Evolutionary conservation across 2,329 filamentous ascomycete species (phyloP), one percentile per base, ranked within the genome.

Genomic region (Exophiala oligosperma): DNA sequence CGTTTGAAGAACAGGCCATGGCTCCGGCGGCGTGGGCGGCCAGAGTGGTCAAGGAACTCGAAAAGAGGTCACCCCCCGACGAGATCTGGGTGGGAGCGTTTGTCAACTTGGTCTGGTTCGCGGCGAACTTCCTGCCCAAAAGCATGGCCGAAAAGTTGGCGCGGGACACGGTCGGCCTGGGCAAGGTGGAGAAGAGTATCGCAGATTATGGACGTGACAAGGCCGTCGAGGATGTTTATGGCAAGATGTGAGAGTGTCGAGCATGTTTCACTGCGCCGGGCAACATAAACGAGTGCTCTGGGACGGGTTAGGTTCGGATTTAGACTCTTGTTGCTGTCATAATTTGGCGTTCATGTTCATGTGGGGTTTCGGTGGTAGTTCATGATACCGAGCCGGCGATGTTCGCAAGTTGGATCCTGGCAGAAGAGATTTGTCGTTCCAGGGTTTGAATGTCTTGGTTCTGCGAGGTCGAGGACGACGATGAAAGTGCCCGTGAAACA

Each of bases 1-100:
- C 26, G 35, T 28, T 49, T 12, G 44, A 47, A 2, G 24, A 23
- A 6, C 29, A 57, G 86, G 75, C 78, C 23, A 82, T 84, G 75
- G 72, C 79, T 28, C 78, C 78, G 48, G 73, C 79, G 40, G 70
- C 71, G 26, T 86, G 85, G 69, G 83, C 84, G 14, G 71, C 72
- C 52, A 78, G 75, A 40, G 83, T 85, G 2, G 83, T 84, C 3
- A 69, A 69, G 7, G 77, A 83, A 64, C 73, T 85, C 6, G 65
- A 84, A 48, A 87, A 64, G 77, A 82, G 0, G 79, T 49, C 32
- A 4, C 60, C 59, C 12, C 49, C 56, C 4, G 29, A 49, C 7
- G 26, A 55, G 43, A 54, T 63, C n/a, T 63, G 58, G 57, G 49
- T 48, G 12, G 60, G 60, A 6, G 38, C 24, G 1, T 46, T 44